Base-by-base conservation (phyloP, 1,139 yeast genomes). In the Schwanniomyces etchellsii region DNA sequence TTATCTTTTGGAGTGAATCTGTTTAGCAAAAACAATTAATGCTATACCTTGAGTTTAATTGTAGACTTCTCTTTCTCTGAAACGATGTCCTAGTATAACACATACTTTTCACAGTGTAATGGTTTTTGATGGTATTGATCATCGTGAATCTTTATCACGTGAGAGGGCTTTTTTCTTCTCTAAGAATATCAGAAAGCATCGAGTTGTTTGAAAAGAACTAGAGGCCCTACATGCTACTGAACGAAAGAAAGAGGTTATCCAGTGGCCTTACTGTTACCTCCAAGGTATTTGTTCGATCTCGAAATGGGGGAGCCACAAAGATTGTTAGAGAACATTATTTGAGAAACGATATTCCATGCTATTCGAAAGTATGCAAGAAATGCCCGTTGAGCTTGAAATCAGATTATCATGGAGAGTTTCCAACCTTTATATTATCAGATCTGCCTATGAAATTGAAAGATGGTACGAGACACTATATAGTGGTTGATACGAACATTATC, bases 261-360 rank as follows among this genome's bases (percentile, higher is more conserved):
- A 50, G 60, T 29, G 89, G 89, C 1, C 64, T 82, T 15, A 65
- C 81, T 5, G 93, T 81, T 17, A 80, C 95, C 0, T 91, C 88
- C 40, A 91, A 89, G 55, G 96, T 91, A 13, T 91, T 84, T 60
- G 95, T 91, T 31, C 68, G 96, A 43, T 84, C 96, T 3, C 72
- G 91, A 46, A 78, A 82, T 42, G 97, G 97, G 9, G 81, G 82
- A 32, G 96, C 96, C 4, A 72, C 89, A 26, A 91, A 91, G 53
- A 72, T 93, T 24, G 96, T 88, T 14, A 74, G 97, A 44, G 98
- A 93, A 53, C 97, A 89, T 53, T 93, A 93, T 52, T 65, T 93
- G 34, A 72, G 98, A 52, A 77, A 76, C 33, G 98, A 93, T 55
- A 88, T 93, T 34, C 95, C 96, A 14, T 91, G 98, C 56, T 77